A percentile compares a stretch with the other conserved stretches of the same genome.
phyloP scores from a whole-genome alignment of 139 green algal genomes.

The Volvox reticuliferus region DNA sequence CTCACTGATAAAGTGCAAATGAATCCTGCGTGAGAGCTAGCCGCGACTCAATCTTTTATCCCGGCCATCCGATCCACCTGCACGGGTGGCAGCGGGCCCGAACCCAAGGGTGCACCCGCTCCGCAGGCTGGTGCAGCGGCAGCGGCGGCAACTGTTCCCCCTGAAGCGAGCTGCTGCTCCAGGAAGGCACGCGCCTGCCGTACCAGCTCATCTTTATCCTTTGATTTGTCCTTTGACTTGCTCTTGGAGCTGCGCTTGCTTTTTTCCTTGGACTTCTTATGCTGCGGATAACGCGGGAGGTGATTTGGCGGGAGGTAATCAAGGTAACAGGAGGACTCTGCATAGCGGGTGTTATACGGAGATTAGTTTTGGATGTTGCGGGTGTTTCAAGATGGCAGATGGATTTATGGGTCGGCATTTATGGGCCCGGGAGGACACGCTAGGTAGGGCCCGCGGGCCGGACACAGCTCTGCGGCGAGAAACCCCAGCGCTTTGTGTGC shows the following conservation, averaged over 20 bases:
- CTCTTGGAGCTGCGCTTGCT: constrained; percentile 15
- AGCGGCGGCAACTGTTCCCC: background rate
- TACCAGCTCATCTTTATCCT: constrained; percentile 35
- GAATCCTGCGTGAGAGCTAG: too few species aligned
- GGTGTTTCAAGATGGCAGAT: background rate
- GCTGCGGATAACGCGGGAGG: background rate
- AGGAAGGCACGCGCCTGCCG: constrained; percentile 34
- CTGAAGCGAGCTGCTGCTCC: constrained; percentile 30
- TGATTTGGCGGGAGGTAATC: background rate
- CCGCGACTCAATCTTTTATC: too few species aligned
- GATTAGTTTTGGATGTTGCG: background rate
- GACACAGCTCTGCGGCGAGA: too few species aligned
- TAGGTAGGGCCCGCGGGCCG: background rate
- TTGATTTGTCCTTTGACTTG: constrained; percentile 56
- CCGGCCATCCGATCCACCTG: background rate
- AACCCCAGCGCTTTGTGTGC: too few species aligned
- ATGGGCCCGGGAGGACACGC: background rate
- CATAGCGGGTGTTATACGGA: background rate
- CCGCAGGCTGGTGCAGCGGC: background rate
- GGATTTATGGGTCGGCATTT: background rate
- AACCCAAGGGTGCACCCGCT: background rate
- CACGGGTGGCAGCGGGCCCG: constrained; percentile 25
- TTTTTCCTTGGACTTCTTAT: constrained; percentile 38
- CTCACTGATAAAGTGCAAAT: too few species aligned
- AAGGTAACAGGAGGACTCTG: background rate